A percentile compares a stretch with the other conserved stretches of the same genome.
phyloP scores from a whole-genome alignment of 371 early-diverging fungal species.

The Saksenaea oblongispora region DNA sequence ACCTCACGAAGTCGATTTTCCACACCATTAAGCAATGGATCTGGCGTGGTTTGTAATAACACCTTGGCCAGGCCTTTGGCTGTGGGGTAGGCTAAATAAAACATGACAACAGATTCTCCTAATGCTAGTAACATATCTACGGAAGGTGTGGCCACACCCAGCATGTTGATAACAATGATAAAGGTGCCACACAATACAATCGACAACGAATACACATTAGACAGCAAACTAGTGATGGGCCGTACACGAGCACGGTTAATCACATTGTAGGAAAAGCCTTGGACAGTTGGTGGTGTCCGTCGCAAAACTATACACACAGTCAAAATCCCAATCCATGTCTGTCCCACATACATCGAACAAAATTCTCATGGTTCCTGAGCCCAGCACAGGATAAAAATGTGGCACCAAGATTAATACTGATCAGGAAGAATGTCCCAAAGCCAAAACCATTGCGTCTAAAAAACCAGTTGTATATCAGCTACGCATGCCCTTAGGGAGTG shows the following conservation, averaged over 20 bases:
- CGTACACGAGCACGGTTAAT: slow-evolving; percentile 42
- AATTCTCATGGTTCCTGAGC: slow-evolving; percentile 59
- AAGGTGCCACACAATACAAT: slow-evolving; percentile 33
- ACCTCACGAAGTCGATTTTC: slow-evolving; percentile 44
- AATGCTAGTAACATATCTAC: slow-evolving; percentile 58
- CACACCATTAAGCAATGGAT: slow-evolving; percentile 32
- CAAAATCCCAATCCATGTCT: background rate
- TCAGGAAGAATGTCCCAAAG: slow-evolving; percentile 42
- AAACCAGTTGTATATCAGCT: background rate
- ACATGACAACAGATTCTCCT: slow-evolving; percentile 55
- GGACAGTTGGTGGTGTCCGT: slow-evolving; percentile 38
- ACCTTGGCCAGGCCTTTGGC: slow-evolving; percentile 42
- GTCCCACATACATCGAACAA: slow-evolving; percentile 51
- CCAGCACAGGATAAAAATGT: slow-evolving; percentile 52
- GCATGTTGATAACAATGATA: slow-evolving; percentile 23
- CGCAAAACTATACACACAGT: slow-evolving; percentile 28
- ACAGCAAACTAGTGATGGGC: slow-evolving; percentile 30
- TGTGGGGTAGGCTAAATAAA: slow-evolving; percentile 47
- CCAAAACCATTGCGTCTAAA: slow-evolving; percentile 17
- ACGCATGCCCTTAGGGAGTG: slow-evolving; percentile 8
- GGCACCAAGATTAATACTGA: slow-evolving; percentile 46
- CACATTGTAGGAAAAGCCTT: slow-evolving; percentile 50
- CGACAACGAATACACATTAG: slow-evolving; percentile 38
- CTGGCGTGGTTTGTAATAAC: slow-evolving; percentile 45
- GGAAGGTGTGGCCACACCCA: slow-evolving; percentile 28